Conservation (phyloP, 495 filamentous ascomycete species). For the Tuber brumale region DNA sequence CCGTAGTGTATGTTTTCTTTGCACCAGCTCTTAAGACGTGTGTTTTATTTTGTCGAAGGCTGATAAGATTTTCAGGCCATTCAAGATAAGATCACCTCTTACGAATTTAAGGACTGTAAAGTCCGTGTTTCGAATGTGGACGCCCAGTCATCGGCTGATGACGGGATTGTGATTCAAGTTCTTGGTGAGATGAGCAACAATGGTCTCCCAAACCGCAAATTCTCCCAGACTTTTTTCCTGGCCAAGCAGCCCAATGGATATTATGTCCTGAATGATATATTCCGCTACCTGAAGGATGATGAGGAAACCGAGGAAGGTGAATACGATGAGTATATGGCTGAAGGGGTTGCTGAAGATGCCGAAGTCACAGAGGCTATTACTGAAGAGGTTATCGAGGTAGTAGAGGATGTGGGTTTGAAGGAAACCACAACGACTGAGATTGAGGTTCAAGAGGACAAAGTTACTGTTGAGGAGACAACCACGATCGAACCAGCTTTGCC, state of each 20-base stretch:
- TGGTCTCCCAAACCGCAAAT: conserved; percentile 80
- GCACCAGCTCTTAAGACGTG: background rate
- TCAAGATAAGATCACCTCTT: conserved; percentile 82
- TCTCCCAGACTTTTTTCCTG: conserved; percentile 96
- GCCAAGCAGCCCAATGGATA: conserved; percentile 95
- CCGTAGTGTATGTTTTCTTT: conserved; percentile 59
- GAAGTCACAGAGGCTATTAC: conserved; percentile 53
- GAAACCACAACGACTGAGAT: conserved; percentile 46
- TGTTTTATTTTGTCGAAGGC: background rate
- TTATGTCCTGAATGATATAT: conserved; percentile 96
- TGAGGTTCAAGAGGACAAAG: conserved; percentile 49
- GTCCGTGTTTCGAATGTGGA: conserved; percentile 97
- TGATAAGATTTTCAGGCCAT: conserved; percentile 57
- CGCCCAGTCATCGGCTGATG: conserved; percentile 81
- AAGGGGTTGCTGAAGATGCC: conserved; percentile 45
- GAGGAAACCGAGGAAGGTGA: conserved; percentile 62
- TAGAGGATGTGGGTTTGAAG: conserved; percentile 45
- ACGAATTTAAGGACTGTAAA: conserved; percentile 96
- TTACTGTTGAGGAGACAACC: conserved; percentile 46
- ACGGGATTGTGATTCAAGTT: conserved; percentile 85
- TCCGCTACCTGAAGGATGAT: conserved; percentile 78
- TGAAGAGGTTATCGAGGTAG: conserved; percentile 52
- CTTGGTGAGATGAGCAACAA: conserved; percentile 98
- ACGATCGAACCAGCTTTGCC: conserved; percentile 35
- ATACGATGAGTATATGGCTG: conserved; percentile 46